A percentile compares a stretch with the other conserved stretches of the same genome.
Evolutionary conservation across 2,329 filamentous ascomycete species (phyloP).

Genomic region (Anisogramma anomala): DNA sequence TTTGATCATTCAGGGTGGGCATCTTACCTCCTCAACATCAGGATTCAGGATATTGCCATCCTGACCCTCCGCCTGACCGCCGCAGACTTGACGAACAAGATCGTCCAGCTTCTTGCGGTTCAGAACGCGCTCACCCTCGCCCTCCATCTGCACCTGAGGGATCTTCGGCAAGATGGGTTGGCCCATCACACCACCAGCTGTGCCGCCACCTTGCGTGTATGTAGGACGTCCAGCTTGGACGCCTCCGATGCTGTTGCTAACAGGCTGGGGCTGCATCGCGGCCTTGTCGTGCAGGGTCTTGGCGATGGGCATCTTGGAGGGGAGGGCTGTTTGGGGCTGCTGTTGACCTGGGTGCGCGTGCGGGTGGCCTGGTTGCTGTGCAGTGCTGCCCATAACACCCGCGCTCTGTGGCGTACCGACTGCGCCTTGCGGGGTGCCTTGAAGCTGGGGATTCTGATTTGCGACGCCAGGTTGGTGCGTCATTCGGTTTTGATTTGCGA

Average conservation of each 20-base stretch:
- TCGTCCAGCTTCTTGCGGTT: constrained; percentile 97
- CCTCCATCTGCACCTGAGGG: constrained; percentile 76
- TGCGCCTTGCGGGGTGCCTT: constrained; percentile 11
- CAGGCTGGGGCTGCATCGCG: constrained; percentile 59
- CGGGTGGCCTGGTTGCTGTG: constrained; percentile 27
- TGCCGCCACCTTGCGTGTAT: constrained; percentile 64
- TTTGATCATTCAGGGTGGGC: not conserved
- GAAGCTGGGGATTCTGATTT: constrained; percentile 12
- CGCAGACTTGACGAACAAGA: constrained; percentile 85
- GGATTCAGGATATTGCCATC: constrained; percentile 72
- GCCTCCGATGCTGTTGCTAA: constrained; percentile 50
- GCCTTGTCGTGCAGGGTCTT: constrained; percentile 62
- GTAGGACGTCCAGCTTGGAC: constrained; percentile 64
- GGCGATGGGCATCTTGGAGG: constrained; percentile 63
- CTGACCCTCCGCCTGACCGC: constrained; percentile 59
- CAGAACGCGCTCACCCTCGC: constrained; percentile 84
- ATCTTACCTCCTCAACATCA: constrained; percentile 83
- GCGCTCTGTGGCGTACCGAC: constrained; percentile 13
- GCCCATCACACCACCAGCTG: constrained; percentile 69
- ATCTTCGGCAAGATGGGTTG: constrained; percentile 77
- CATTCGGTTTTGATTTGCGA: constrained; percentile 32
- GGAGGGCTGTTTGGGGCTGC: constrained; percentile 29
- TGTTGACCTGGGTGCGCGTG: constrained; percentile 37
- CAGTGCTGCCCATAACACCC: constrained; percentile 13
- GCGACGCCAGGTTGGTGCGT: constrained; percentile 14